Percentiles rank a stretch among this genome's conserved stretches.
phyloP scores from a whole-genome alignment of 2,329 filamentous ascomycete genomes.

The Phialophora expanda region DNA sequence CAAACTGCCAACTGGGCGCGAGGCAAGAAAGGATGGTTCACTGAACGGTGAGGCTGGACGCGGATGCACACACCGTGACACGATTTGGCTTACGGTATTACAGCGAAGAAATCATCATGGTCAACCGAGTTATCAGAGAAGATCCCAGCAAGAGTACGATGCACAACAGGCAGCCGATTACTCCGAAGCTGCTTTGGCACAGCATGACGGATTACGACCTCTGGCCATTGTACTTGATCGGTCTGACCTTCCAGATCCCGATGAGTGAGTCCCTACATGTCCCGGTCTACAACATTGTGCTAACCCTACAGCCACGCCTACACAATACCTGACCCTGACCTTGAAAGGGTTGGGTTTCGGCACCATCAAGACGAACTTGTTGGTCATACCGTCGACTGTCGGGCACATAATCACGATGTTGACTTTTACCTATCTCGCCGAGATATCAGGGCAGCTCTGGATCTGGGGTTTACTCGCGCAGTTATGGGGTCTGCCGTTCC shows the following conservation, averaged over 20 bases:
- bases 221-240: constrained; percentile 48
- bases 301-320: constrained; percentile 50
- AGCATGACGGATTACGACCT: constrained; percentile 46
- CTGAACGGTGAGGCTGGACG: constrained; percentile 48
- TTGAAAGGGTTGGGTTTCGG: constrained; percentile 50
- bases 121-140: constrained; percentile 61
- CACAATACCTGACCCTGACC: constrained; percentile 55
- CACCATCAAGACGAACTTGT: constrained; percentile 56
- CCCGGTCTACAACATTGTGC: background rate
- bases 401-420: constrained; percentile 65
- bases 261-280: constrained; percentile 23
- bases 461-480: constrained; percentile 55
- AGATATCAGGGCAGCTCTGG: constrained; percentile 53
- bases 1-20: constrained; percentile 63
- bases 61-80: background rate
- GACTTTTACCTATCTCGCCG: constrained; percentile 49
- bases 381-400: constrained; percentile 64
- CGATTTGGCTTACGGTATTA: constrained; percentile 1
- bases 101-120: constrained; percentile 65
- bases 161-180: constrained; percentile 47
- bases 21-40: constrained; percentile 65
- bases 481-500: constrained; percentile 58
- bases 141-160: constrained; percentile 48
- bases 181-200: constrained; percentile 43
- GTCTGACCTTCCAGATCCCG: constrained; percentile 40